A percentile compares a stretch with the other conserved stretches of the same genome.
These are phyloP conservation scores for Candida berthetii DNA, from an alignment of 805 yeast species.

Conservation along the genomic window DNA sequence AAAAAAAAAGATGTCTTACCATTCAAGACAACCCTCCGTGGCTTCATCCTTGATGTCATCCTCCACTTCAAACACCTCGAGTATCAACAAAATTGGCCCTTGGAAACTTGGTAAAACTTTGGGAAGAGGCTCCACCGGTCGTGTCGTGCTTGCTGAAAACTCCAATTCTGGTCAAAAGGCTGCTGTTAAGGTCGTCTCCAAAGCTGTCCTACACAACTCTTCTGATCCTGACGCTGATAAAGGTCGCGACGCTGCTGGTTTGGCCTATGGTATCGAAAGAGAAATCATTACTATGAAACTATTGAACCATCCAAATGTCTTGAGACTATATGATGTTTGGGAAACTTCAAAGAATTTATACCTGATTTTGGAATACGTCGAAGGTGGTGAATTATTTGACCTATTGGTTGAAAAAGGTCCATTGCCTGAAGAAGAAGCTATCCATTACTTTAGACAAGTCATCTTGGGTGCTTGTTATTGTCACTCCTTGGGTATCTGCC, in stretches of 20 bases:
- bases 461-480: constrained; percentile 75
- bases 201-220: constrained; percentile 39
- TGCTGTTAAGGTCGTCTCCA: constrained; percentile 79
- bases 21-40: constrained; percentile 53
- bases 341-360: constrained; percentile 89
- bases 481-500: constrained; percentile 76
- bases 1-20: constrained; percentile 22
- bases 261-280: constrained; percentile 94
- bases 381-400: constrained; percentile 85
- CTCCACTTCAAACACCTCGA: constrained; percentile 35
- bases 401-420: constrained; percentile 64
- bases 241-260: constrained; percentile 46
- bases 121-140: constrained; percentile 80
- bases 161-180: constrained; percentile 66
- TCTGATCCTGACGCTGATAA: constrained; percentile 22
- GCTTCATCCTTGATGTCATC: constrained; percentile 48
- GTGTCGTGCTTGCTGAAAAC: constrained; percentile 72
- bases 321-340: constrained; percentile 96
- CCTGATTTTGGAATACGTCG: constrained; percentile 74
- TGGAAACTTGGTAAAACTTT: constrained; percentile 77
- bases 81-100: constrained; percentile 56
- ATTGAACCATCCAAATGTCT: constrained; percentile 87
- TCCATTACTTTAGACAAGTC: constrained; percentile 71
- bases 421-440: constrained; percentile 66
- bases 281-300: constrained; percentile 97